These are phyloP conservation scores for Leptographium lundbergii DNA, from an alignment of 2,329 filamentous ascomycete species.

Conservation along the genomic window DNA sequence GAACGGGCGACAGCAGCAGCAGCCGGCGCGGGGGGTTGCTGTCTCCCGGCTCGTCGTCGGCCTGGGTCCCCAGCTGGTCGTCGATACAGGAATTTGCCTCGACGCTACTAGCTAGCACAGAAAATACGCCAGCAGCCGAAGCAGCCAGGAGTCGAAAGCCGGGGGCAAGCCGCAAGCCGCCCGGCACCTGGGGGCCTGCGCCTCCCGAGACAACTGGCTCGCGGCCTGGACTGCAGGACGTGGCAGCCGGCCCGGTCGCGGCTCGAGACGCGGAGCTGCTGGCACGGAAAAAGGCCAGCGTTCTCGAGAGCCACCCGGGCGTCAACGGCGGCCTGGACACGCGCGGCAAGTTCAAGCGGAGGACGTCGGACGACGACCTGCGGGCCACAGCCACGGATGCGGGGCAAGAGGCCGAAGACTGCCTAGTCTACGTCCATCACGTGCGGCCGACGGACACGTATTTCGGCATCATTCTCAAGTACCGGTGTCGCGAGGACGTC, in stretches of 20 bases:
- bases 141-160: conserved; percentile 15
- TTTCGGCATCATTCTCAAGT: conserved; percentile 80
- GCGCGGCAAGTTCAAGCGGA: conserved; percentile 46
- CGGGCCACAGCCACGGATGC: conserved; percentile 14
- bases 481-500: conserved; percentile 71
- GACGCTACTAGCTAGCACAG: conserved; percentile 25
- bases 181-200: conserved; percentile 36
- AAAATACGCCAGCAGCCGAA: conserved; percentile 19
- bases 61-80: conserved; percentile 39
- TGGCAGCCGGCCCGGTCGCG: conserved; percentile 36
- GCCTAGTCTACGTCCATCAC: conserved; percentile 81
- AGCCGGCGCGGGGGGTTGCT: neutral
- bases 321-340: conserved; percentile 46
- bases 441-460: conserved; percentile 76
- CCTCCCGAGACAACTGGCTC: conserved; percentile 22
- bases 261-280: conserved; percentile 42
- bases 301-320: conserved; percentile 48
- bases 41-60: conserved; percentile 15
- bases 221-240: conserved; percentile 30
- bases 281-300: conserved; percentile 43
- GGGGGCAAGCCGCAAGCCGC: conserved; percentile 12
- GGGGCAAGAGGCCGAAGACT: conserved; percentile 51
- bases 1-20: neutral
- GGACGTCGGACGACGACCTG: conserved; percentile 53
- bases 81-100: conserved; percentile 42